Percentiles rank a stretch among this genome's conserved stretches.
Evolutionary conservation across 768 basidiomycete genomes (phyloP).

Genomic region (Rhizopogon vesiculosus): DNA sequence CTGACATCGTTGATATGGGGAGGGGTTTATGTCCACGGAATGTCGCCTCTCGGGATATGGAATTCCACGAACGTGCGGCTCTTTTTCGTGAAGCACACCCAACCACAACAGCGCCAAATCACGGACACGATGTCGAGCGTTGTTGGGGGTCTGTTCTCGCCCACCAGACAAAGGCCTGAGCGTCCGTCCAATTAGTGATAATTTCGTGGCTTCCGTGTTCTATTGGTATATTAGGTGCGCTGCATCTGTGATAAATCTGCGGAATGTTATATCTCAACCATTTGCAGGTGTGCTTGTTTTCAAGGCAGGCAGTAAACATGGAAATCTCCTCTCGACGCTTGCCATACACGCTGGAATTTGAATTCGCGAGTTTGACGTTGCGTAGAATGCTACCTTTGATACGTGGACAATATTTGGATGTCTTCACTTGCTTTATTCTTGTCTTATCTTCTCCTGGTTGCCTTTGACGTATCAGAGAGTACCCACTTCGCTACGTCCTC

Average conservation of each 20-base stretch:
- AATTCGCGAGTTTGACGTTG: no score
- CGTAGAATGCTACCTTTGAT: no score
- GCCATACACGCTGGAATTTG: no score
- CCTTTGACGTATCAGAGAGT: no score
- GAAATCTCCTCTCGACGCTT: no score
- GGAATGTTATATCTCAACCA: not conserved
- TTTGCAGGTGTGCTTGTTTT: no score
- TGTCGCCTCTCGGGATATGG: slow-evolving; percentile 88
- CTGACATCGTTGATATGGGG: slow-evolving; percentile 94
- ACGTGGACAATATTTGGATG: no score
- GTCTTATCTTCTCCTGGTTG: no score
- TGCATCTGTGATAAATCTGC: not conserved
- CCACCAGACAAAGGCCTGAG: slow-evolving; percentile 25
- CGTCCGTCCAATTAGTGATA: slow-evolving; percentile 12
- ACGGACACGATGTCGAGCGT: slow-evolving; percentile 78
- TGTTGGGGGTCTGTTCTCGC: slow-evolving; percentile 70
- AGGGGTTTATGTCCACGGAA: slow-evolving; percentile 86
- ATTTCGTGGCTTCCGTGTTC: not conserved
- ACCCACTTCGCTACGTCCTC: no score
- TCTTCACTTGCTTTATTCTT: no score
- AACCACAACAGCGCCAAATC: slow-evolving; percentile 61
- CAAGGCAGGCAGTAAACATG: no score
- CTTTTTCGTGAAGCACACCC: slow-evolving; percentile 89
- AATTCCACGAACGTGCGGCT: slow-evolving; percentile 84
- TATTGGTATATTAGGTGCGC: not conserved